phyloP scores from a whole-genome alignment of 768 basidiomycete genomes.

The Podaxis mareebaensis region DNA sequence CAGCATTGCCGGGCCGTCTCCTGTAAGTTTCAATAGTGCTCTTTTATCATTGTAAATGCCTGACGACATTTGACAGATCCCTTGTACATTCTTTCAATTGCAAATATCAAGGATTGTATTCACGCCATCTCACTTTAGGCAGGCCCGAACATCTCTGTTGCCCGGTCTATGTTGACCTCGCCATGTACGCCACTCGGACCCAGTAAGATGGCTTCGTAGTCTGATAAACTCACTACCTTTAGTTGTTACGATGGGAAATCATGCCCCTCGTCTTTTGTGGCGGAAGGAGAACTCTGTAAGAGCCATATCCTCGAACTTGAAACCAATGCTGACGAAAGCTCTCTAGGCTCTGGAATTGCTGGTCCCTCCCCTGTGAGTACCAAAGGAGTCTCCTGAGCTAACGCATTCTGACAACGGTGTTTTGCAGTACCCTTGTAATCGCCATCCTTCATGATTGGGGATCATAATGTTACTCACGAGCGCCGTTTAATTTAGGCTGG shows the following conservation, averaged over 20 bases:
- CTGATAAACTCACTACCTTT: neutral
- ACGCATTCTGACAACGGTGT: neutral
- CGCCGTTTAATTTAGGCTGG: constrained; percentile 17
- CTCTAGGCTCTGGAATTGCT: constrained; percentile 18
- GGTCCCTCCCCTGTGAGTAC: constrained; percentile 19
- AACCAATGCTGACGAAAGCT: neutral
- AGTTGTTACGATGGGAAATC: constrained; percentile 15
- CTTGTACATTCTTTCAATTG: neutral
- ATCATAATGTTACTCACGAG: neutral
- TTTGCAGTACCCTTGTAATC: constrained; percentile 10
- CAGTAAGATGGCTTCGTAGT: neutral
- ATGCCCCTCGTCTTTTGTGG: constrained; percentile 21
- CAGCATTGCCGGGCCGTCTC: constrained; percentile 13
- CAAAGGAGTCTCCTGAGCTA: neutral
- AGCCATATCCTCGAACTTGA: too few relatives aligned
- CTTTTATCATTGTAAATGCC: too few relatives aligned
- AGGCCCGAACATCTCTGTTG: constrained; percentile 21
- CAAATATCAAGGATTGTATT: neutral
- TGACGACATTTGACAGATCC: neutral
- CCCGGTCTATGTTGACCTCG: constrained; percentile 17
- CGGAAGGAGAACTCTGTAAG: constrained; percentile 22
- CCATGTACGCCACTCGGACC: constrained; percentile 16
- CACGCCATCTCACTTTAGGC: constrained; percentile 13
- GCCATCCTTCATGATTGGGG: neutral
- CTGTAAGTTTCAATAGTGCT: neutral